Evolutionary conservation across 345 rosid genomes (phyloP).

Genomic region (Rubroshorea leprosula): DNA sequence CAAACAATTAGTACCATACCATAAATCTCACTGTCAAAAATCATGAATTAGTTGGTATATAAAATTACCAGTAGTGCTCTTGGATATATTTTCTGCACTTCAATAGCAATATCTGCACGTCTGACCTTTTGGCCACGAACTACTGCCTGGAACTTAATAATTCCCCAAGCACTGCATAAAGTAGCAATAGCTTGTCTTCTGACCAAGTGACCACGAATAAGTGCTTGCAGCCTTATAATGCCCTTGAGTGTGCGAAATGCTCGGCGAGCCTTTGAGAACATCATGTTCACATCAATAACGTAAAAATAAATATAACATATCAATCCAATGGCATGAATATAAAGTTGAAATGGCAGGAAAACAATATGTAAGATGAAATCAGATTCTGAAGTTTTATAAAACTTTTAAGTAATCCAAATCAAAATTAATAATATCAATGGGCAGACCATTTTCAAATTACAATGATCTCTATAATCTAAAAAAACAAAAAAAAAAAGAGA

Average conservation of each 20-base stretch:
- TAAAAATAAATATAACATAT: neutral
- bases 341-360: neutral
- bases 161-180: constrained; percentile 46
- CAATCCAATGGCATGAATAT: neutral
- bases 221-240: constrained; percentile 61
- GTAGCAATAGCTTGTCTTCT: constrained; percentile 87
- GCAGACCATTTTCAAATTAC: neutral
- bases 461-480: neutral
- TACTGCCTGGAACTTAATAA: constrained; percentile 65
- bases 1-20: neutral
- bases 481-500: neutral
- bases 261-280: constrained; percentile 50
- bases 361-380: neutral
- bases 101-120: constrained; percentile 27
- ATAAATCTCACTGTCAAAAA: neutral
- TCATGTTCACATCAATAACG: constrained; percentile 16
- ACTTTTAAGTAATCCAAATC: neutral
- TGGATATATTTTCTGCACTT: constrained; percentile 27
- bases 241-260: constrained; percentile 51
- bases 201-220: constrained; percentile 73
- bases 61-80: constrained; percentile 25
- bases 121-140: constrained; percentile 53
- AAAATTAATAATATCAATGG: neutral
- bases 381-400: no score
- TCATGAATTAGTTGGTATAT: neutral